Evolutionary conservation across 2,329 filamentous ascomycete genomes (phyloP).

Genomic region (Penicillium freii): DNA sequence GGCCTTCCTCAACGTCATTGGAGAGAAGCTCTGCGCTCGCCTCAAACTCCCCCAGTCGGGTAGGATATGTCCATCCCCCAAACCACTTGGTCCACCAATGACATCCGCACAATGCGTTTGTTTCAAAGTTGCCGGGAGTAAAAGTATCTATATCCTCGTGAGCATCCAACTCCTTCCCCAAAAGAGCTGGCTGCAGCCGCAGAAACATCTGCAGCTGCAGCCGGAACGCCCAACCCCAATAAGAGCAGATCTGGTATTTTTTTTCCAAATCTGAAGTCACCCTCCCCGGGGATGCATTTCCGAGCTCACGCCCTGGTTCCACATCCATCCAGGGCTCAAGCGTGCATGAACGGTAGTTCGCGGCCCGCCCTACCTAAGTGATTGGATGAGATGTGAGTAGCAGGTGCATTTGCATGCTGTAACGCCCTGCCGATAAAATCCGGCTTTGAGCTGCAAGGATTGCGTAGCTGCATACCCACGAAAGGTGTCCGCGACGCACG

Average conservation of each 20-base stretch:
- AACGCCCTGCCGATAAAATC: background rate
- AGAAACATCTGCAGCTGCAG: background rate
- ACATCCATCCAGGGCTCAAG: slow-evolving; percentile 6
- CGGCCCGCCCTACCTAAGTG: background rate
- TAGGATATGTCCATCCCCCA: background rate
- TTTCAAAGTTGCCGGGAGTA: background rate
- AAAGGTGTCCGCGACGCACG: background rate
- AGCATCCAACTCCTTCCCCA: background rate
- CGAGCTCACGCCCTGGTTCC: background rate
- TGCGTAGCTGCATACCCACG: background rate
- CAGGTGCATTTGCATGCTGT: slow-evolving; percentile 3
- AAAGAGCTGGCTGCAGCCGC: background rate
- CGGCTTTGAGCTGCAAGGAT: slow-evolving; percentile 5
- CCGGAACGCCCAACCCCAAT: background rate
- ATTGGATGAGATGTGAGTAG: slow-evolving; percentile 2
- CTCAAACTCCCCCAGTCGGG: background rate
- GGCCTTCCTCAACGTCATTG: slow-evolving; percentile 8
- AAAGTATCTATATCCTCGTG: background rate
- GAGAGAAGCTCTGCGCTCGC: slow-evolving; percentile 8
- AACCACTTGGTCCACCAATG: background rate
- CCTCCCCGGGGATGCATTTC: background rate
- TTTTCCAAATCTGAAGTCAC: background rate
- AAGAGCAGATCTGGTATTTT: background rate
- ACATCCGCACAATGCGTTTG: background rate
- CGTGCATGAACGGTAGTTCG: slow-evolving; percentile 24